Evolutionary conservation across 2,329 filamentous ascomycete species (phyloP), one percentile per base, ranked within the genome.

Genomic region (Aspergillus thermomutatus): DNA sequence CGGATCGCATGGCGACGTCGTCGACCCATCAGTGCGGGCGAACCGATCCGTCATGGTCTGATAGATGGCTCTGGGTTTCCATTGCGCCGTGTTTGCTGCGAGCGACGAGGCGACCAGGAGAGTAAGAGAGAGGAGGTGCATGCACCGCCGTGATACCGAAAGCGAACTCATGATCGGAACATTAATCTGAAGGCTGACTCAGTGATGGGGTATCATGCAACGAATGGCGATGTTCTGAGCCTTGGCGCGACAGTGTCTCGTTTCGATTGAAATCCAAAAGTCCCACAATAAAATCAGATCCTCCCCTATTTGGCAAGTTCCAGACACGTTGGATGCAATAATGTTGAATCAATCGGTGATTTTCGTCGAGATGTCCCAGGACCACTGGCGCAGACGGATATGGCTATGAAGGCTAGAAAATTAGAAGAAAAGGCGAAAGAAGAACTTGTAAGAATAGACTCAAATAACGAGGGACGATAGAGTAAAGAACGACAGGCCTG

Each of bases 21-120:
- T 72, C 2, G 71, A 73, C 11, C 70, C 69, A 61, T 79, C 76
- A 10, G 75, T 73, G 19, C 72, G 72, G 25, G 76, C 75, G 56
- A 79, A 79, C 8, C 78, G 70, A 60, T 80, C 78, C 4, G 78
- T 80, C 62, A 80, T 67, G 34, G 78, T 71, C 57, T 80, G 77
- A 55, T 80, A 80, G 52, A 80, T 73, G 1, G 75, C 74, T 54
- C 77, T 72, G 17, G 65, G 54, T 49, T 73, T 74, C 78, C 78
- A 80, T 54, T 67, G 65, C 3, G 60, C 56, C 4, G 59, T 68
- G n/a, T 50, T 53, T 28, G 69, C 73, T 28, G 70, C 69, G 17
- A 57, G 55, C 9, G 59, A 6, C 9, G 43, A 46, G 8, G 43
- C 43, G 9, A 46, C 21, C 10, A 46, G 43, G 11, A 46, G 43